phyloP scores from a whole-genome alignment of 176 grass and related monocot genomes.

The Lolium perenne region DNA sequence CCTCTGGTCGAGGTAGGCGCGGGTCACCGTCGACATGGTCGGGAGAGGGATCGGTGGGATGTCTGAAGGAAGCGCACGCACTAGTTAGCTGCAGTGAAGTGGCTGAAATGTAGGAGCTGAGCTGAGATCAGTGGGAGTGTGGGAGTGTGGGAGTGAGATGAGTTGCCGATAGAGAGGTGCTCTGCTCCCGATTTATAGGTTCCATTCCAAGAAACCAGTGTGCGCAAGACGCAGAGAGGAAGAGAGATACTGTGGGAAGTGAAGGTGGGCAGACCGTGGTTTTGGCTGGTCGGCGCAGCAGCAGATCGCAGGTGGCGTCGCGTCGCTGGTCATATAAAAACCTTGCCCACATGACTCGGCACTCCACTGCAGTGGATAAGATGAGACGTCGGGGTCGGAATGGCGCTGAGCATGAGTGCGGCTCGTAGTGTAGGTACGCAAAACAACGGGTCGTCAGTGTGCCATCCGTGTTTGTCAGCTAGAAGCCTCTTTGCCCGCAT shows the following conservation, averaged over 20 bases:
- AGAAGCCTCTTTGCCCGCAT: no score
- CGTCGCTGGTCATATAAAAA: not conserved
- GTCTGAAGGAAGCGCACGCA: not conserved
- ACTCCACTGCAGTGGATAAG: not conserved
- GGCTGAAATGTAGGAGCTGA: not conserved
- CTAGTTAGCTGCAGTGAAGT: not conserved
- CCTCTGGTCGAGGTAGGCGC: conserved; percentile 67
- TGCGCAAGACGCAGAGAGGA: not conserved
- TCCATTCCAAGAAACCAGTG: not conserved
- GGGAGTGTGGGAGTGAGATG: not conserved
- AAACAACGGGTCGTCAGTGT: no score
- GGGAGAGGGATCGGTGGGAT: not conserved
- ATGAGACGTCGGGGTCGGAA: no score
- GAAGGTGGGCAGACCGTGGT: not conserved
- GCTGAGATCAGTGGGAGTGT: not conserved
- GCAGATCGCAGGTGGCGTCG: not conserved
- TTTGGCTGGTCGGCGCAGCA: not conserved
- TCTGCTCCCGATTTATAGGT: not conserved
- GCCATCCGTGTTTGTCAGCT: no score
- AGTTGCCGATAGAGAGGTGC: not conserved
- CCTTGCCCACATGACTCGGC: not conserved
- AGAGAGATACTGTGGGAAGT: not conserved
- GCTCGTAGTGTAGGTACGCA: no score
- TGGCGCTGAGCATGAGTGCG: no score
- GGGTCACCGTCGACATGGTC: conserved; percentile 52